A percentile compares a stretch with the other conserved stretches of the same genome.
These are phyloP conservation scores for Penicillium maclennaniae DNA, from an alignment of 495 filamentous ascomycete species.

Conservation along the genomic window DNA sequence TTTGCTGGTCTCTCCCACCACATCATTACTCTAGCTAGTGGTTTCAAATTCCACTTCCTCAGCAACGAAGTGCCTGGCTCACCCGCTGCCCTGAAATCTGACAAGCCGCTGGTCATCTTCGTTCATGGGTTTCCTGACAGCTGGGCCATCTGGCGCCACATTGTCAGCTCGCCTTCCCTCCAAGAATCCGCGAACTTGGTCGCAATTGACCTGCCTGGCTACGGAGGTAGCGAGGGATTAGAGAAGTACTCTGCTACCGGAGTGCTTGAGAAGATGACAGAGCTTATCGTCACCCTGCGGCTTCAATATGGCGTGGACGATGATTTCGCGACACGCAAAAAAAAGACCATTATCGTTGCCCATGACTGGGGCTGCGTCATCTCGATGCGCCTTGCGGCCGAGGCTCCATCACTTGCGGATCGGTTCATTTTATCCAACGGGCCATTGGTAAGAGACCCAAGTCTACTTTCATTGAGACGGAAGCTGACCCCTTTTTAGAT, in stretches of 20 bases:
- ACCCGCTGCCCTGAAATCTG: slow-evolving; percentile 17
- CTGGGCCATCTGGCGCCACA: slow-evolving; percentile 49
- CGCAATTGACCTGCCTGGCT: slow-evolving; percentile 54
- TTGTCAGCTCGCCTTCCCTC: slow-evolving; percentile 32
- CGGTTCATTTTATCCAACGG: slow-evolving; percentile 50
- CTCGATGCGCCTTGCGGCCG: slow-evolving; percentile 49
- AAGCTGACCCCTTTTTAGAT: slow-evolving; percentile 22
- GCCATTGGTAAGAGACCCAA: slow-evolving; percentile 38
- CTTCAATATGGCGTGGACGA: slow-evolving; percentile 41
- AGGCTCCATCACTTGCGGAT: slow-evolving; percentile 51
- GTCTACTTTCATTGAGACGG: not conserved
- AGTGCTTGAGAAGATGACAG: slow-evolving; percentile 49
- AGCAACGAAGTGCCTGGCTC: slow-evolving; percentile 31
- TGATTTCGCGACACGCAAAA: slow-evolving; percentile 21
- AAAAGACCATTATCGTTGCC: slow-evolving; percentile 44
- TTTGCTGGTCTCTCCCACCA: slow-evolving; percentile 42
- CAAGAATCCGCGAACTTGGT: slow-evolving; percentile 37
- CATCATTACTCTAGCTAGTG: slow-evolving; percentile 44
- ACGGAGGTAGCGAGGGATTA: slow-evolving; percentile 49
- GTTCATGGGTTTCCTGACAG: slow-evolving; percentile 59
- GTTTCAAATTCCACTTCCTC: slow-evolving; percentile 52
- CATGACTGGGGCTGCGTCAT: slow-evolving; percentile 58
- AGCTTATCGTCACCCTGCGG: slow-evolving; percentile 46
- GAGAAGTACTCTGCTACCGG: slow-evolving; percentile 42
- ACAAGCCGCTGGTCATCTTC: slow-evolving; percentile 49